Base-by-base conservation (phyloP, 1,284 basidiomycete species). In the Puccinia triticina region DNA sequence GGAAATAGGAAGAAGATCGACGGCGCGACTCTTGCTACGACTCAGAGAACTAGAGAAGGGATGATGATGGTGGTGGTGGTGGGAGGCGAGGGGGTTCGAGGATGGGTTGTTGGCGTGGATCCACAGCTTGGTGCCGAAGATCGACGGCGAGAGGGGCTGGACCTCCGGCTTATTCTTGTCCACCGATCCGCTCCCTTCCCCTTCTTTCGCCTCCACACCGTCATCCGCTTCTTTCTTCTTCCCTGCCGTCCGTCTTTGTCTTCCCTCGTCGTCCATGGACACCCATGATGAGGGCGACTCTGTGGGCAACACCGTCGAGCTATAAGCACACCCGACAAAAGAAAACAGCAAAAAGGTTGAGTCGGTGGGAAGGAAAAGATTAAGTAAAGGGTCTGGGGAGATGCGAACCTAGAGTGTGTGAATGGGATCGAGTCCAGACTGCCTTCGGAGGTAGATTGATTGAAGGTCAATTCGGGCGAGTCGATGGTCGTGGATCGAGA, bases 81-180 rank as follows among this genome's bases (percentile, higher is more conserved):
- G n/a, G 23, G 59, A 61, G 12, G 26, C 14, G 3, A 26, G n/a
- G 11, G 26, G 3, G 59, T 2, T 18, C 5, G 59, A 61, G 59
- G 59, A 18, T 5, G 26, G 32, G 12, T 61, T 34, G 26, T 61
- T 34, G 59, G 32, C 48, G 14, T 61, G 26, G 12, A 61, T 61
- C 59, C 59, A 61, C 23, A 61, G 18, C n/a, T 61, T 61, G 26
- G 59, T 61, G 12, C 59, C 59, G 32, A 61, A 61, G n/a, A 61
- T 61, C 59, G 59, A 61, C 10, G 59, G 59, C 23, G 59, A 61
- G 12, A 61, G 32, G 3, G 26, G 26, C 29, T 61, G 59, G 59
- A 61, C 59, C 48, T 50, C 48, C 10, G 48, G 48, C 48, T 16
- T 50, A 11, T 50, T 14, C 18, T n/a, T n/a, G n/a, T 50, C 48